phyloP scores from a whole-genome alignment of 805 yeast genomes.

The Wickerhamiella cacticola region DNA sequence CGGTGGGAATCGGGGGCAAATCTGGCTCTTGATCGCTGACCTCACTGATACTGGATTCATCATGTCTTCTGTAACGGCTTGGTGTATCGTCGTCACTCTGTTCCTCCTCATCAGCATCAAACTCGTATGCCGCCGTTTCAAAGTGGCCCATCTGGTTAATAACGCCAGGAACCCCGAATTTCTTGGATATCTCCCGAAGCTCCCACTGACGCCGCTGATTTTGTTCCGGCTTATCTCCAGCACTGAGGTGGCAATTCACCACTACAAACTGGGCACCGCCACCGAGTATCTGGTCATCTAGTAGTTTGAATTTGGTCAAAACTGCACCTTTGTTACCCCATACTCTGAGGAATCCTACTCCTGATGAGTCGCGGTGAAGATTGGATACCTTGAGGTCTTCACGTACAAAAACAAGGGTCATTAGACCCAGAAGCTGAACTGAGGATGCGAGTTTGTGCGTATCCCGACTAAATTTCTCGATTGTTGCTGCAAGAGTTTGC shows the following conservation, averaged over 20 bases:
- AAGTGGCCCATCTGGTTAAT: conserved; percentile 1
- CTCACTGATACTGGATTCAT: not conserved
- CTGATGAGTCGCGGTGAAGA: conserved; percentile 35
- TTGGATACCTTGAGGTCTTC: conserved; percentile 30
- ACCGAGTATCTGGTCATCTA: conserved; percentile 20
- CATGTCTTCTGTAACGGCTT: conserved; percentile 1
- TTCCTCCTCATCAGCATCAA: conserved; percentile 6
- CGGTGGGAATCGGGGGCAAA: not conserved
- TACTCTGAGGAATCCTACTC: conserved; percentile 43
- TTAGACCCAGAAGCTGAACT: conserved; percentile 42
- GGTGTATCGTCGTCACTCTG: conserved; percentile 1
- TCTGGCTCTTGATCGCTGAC: not conserved
- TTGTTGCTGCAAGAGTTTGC: conserved; percentile 24
- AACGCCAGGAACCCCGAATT: conserved; percentile 25
- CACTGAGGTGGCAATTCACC: conserved; percentile 41
- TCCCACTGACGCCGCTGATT: conserved; percentile 36
- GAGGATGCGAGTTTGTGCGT: conserved; percentile 32
- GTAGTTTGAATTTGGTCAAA: conserved; percentile 33
- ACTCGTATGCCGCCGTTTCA: conserved; percentile 9
- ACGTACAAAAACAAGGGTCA: conserved; percentile 36
- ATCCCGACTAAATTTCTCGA: conserved; percentile 20
- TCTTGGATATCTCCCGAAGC: conserved; percentile 30
- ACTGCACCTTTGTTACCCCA: conserved; percentile 59
- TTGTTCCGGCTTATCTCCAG: conserved; percentile 32
- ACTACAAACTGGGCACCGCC: conserved; percentile 29